Percentiles rank a stretch among this genome's conserved stretches.
phyloP scores from a whole-genome alignment of 768 basidiomycete species.

The Suillus discolor region DNA sequence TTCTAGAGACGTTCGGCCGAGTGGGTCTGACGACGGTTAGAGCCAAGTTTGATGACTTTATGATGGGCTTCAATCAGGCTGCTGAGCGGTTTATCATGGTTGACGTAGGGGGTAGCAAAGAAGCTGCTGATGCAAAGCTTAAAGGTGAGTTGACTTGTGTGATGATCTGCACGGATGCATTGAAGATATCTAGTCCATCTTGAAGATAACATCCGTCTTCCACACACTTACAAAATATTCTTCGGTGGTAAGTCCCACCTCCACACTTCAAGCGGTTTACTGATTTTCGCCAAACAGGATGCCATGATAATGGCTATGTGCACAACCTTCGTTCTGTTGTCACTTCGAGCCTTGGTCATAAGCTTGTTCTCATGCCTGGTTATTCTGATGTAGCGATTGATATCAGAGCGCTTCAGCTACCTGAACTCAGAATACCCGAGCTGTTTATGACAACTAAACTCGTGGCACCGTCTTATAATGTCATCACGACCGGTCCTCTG shows the following conservation, averaged over 20 bases:
- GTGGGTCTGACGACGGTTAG: conserved; percentile 35
- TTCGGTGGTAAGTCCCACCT: conserved; percentile 55
- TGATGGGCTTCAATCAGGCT: conserved; percentile 71
- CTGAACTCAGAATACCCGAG: conserved; percentile 53
- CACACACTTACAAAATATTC: conserved; percentile 66
- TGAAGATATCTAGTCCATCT: conserved; percentile 37
- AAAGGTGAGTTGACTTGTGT: conserved; percentile 48
- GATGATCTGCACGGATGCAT: not conserved
- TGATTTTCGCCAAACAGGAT: conserved; percentile 42
- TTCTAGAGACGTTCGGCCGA: conserved; percentile 50
- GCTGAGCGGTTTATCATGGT: conserved; percentile 66
- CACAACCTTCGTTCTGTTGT: conserved; percentile 62
- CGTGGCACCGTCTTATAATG: conserved; percentile 28
- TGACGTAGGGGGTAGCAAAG: conserved; percentile 71
- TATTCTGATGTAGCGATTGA: conserved; percentile 63
- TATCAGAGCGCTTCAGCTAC: conserved; percentile 58
- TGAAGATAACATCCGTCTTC: conserved; percentile 46
- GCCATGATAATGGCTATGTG: conserved; percentile 75
- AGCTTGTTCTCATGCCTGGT: conserved; percentile 64
- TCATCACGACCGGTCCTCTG: conserved; percentile 26
- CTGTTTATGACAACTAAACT: conserved; percentile 66
- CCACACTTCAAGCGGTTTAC: conserved; percentile 1
- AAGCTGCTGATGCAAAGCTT: conserved; percentile 76
- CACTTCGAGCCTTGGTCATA: conserved; percentile 64
- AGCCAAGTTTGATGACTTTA: conserved; percentile 62